These are phyloP conservation scores for Hippophae rhamnoides DNA, from an alignment of 306 rosid genomes.

Conservation along the genomic window DNA sequence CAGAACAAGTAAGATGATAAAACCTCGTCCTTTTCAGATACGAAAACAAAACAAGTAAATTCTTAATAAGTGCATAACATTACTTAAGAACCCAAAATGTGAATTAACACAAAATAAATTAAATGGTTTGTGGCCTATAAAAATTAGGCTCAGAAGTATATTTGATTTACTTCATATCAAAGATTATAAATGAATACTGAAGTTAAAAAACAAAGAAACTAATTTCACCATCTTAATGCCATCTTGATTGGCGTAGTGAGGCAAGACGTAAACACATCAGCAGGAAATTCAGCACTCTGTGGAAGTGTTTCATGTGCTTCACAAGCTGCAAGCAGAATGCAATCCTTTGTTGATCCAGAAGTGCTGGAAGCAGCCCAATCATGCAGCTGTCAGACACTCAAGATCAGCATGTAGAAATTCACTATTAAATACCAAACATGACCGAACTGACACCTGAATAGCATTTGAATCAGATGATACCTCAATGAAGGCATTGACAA, in stretches of 20 bases:
- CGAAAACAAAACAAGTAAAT: too few species aligned
- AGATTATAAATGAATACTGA: constrained; percentile 4
- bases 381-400: constrained; percentile 55
- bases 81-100: too few species aligned
- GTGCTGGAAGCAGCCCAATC: constrained; percentile 64
- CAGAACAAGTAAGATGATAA: too few species aligned
- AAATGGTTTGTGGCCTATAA: too few species aligned
- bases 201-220: constrained; percentile 19
- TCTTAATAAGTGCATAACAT: too few species aligned
- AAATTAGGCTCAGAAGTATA: too few species aligned
- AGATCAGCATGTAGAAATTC: background rate
- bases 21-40: too few species aligned
- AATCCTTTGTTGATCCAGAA: constrained; percentile 74
- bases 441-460: background rate
- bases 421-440: background rate
- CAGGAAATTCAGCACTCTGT: constrained; percentile 97
- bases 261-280: constrained; percentile 94
- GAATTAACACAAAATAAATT: too few species aligned
- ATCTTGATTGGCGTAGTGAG: constrained; percentile 97
- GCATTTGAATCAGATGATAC: constrained; percentile 22
- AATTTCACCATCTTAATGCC: constrained; percentile 90
- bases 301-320: constrained; percentile 97
- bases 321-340: constrained; percentile 96
- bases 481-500: constrained; percentile 76
- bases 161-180: background rate